Evolutionary conservation across 164 flowering plant species (phyloP), one percentile per base, ranked within the genome.

Genomic region (Macadamia tetraphylla): DNA sequence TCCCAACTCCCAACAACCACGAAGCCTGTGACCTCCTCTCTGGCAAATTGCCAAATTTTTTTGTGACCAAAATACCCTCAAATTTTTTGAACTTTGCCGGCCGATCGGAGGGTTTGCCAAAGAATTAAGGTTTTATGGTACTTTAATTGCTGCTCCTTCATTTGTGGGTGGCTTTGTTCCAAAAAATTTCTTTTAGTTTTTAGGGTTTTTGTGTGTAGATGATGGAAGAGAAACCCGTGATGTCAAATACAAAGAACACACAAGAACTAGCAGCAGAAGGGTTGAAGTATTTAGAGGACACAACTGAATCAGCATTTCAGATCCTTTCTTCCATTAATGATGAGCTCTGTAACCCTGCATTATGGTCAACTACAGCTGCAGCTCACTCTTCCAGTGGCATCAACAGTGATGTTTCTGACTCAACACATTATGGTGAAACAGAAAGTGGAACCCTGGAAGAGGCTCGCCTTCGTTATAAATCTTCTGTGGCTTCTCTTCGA

Each of bases 271-370:
- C 91, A 11, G 63, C 70, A 57, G 89, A 90, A 42, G 92, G 90
- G 43, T 85, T 84, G 71, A 88, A 77, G 71, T 83, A 82, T 73
- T 78, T 90, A 23, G 86, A 88, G 73, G 90, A 85, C 13, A 90
- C 94, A 23, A 81, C 88, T 6, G 81, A 82, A 70, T 77, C 94
- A 3, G 91, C 94, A 6, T 88, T 75, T 68, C 84, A 81, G 78
- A 87, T 88, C 77, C 85, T 85, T 32, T 81, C 85, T 14, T 81
- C 94, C 79, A 92, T 90, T 91, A 87, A 92, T 74, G 92, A 90
- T 65, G 94, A 92, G 84, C 96, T 92, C 65, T 92, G 96, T 77
- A 86, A 90, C 67, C 92, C 96, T 1, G 29, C 5, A 78, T 71
- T 88, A 43, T 92, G 97, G 97, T 74, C 95, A 55, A 77, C 85